phyloP scores from a whole-genome alignment of 371 early-diverging fungal genomes.

The Syncephalastrum monosporum region DNA sequence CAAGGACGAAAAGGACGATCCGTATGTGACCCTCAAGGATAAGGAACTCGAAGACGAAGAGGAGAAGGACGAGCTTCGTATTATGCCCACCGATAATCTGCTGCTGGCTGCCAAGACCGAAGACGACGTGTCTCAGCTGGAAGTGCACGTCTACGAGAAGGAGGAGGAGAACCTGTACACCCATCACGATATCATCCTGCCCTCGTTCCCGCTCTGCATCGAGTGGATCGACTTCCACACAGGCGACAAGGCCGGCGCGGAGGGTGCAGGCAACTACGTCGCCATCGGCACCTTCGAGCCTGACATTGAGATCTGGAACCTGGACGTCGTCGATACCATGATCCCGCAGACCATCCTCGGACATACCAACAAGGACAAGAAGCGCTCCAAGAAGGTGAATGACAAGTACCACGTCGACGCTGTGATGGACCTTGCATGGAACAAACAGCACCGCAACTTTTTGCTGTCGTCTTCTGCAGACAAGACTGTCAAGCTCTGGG shows the following conservation, averaged over 20 bases:
- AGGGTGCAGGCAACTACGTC: conserved; percentile 75
- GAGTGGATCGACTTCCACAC: conserved; percentile 91
- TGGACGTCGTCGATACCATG: conserved; percentile 87
- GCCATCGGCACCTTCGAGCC: conserved; percentile 97
- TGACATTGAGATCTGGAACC: conserved; percentile 96
- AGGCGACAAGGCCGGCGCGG: conserved; percentile 56
- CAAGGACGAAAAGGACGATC: conserved; percentile 76
- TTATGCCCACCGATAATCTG: conserved; percentile 82
- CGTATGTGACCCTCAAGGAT: conserved; percentile 68
- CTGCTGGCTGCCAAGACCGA: conserved; percentile 91
- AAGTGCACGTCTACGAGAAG: conserved; percentile 86
- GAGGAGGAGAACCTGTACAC: conserved; percentile 89
- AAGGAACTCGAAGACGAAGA: conserved; percentile 73
- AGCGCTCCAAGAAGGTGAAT: conserved; percentile 63
- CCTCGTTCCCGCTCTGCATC: conserved; percentile 92
- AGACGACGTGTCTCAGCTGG: conserved; percentile 93
- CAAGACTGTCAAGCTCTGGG: conserved; percentile 96
- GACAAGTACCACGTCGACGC: conserved; percentile 89
- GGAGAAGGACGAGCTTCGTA: conserved; percentile 76
- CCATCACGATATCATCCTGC: conserved; percentile 98
- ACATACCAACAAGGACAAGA: conserved; percentile 59
- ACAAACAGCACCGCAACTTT: conserved; percentile 80
- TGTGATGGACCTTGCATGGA: conserved; percentile 92
- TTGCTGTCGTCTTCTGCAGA: conserved; percentile 93
- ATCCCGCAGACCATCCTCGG: conserved; percentile 92